Evolutionary conservation across 306 rosid species (phyloP).

Genomic region (Lotus japonicus): DNA sequence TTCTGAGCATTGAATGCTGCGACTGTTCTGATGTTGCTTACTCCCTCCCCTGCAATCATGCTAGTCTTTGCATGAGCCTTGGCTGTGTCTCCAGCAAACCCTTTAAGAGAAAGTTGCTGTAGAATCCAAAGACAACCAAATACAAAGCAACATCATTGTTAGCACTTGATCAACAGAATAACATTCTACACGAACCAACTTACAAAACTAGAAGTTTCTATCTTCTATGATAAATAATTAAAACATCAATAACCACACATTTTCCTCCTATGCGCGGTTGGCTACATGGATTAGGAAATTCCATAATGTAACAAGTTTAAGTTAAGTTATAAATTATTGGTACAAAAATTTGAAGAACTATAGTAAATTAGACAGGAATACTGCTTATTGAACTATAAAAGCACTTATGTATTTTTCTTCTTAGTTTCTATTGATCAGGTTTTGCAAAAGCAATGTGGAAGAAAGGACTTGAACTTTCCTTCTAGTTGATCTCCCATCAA

Average conservation of each 20-base stretch:
- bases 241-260: no score
- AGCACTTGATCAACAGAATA: slow-evolving; percentile 12
- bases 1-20: slow-evolving; percentile 96
- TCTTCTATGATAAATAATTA: no score
- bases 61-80: slow-evolving; percentile 98
- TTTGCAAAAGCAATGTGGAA: neutral
- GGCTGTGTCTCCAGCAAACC: slow-evolving; percentile 99
- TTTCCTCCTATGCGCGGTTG: no score
- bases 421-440: neutral
- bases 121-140: slow-evolving; percentile 13
- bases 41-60: slow-evolving; percentile 99
- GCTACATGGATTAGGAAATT: no score
- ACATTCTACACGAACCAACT: neutral
- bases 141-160: neutral
- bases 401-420: no score
- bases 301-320: no score
- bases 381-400: no score
- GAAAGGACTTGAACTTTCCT: neutral
- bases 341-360: neutral
- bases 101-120: slow-evolving; percentile 94
- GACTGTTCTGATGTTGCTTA: slow-evolving; percentile 93
- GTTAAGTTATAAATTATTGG: neutral
- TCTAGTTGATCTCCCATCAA: neutral
- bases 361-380: neutral
- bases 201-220: neutral